Evolutionary conservation across 176 grass and related monocot genomes (phyloP).

Genomic region (Poa annua): DNA sequence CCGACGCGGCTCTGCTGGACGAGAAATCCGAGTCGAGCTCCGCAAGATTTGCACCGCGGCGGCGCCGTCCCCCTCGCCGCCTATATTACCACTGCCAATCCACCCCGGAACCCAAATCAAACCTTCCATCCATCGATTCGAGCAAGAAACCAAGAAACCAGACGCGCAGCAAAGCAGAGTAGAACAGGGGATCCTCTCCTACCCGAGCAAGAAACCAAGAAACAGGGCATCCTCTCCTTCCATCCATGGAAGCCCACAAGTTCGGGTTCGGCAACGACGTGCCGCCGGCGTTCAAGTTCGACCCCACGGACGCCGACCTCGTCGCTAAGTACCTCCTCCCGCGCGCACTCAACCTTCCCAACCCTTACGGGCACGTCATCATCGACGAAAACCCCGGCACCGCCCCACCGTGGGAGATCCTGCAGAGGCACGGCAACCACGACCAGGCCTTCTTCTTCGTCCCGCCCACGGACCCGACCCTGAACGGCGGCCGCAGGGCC

Average conservation of each 20-base stretch:
- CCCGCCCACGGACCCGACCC: neutral
- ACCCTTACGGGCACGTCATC: neutral
- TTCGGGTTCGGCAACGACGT: neutral
- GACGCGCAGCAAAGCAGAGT: too few species aligned
- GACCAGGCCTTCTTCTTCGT: conserved; percentile 39
- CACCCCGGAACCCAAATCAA: neutral
- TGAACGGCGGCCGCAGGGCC: neutral
- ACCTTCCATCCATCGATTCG: neutral
- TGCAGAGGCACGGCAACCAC: neutral
- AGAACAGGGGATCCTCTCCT: too few species aligned
- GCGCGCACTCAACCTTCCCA: neutral
- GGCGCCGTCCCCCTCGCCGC: neutral
- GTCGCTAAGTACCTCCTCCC: conserved; percentile 33
- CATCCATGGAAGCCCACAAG: conserved; percentile 32
- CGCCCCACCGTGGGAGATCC: conserved; percentile 39
- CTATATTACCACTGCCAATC: neutral
- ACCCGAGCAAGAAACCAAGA: neutral
- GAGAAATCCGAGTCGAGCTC: neutral
- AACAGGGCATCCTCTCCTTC: neutral
- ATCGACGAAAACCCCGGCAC: conserved; percentile 4
- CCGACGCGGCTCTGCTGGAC: too few species aligned
- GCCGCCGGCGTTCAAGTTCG: conserved; percentile 24
- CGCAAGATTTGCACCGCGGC: neutral
- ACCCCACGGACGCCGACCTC: conserved; percentile 32
- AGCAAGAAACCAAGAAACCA: neutral